A percentile compares a stretch with the other conserved stretches of the same genome.
Conservation (phyloP, 1,139 yeast genomes). For the Magnusiomyces magnusii region DNA sequence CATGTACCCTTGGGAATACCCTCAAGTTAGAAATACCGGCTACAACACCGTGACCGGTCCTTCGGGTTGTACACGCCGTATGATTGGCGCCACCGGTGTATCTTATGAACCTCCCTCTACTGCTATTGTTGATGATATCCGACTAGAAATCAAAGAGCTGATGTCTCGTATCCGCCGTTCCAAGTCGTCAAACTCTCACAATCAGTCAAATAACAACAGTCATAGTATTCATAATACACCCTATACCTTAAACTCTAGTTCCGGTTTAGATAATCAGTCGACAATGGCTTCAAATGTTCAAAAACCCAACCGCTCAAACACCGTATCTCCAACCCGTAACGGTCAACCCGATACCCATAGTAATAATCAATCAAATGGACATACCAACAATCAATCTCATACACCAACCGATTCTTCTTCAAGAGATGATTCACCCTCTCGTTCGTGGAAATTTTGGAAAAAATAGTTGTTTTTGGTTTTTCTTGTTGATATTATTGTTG, state of each 20-base stretch:
- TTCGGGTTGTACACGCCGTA: neutral
- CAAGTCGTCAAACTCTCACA: neutral
- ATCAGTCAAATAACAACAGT: neutral
- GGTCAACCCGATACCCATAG: no score
- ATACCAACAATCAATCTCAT: neutral
- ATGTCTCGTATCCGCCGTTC: conserved; percentile 2
- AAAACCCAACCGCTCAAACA: no score
- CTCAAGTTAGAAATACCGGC: neutral
- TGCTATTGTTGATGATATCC: conserved; percentile 1
- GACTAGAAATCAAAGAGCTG: neutral
- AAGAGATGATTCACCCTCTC: neutral
- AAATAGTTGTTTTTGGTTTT: neutral
- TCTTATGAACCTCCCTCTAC: neutral
- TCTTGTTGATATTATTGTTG: neutral
- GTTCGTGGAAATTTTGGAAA: neutral
- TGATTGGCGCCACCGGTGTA: conserved; percentile 2
- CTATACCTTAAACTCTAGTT: no score
- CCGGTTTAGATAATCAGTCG: no score
- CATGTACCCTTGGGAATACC: conserved; percentile 14
- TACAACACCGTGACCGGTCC: neutral
- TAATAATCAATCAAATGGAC: no score
- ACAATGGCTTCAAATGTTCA: no score
- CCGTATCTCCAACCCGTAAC: neutral
- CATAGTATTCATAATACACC: no score
- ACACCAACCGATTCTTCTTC: neutral